Conservation (phyloP, 805 yeast genomes). For the Lipomyces kockii region DNA sequence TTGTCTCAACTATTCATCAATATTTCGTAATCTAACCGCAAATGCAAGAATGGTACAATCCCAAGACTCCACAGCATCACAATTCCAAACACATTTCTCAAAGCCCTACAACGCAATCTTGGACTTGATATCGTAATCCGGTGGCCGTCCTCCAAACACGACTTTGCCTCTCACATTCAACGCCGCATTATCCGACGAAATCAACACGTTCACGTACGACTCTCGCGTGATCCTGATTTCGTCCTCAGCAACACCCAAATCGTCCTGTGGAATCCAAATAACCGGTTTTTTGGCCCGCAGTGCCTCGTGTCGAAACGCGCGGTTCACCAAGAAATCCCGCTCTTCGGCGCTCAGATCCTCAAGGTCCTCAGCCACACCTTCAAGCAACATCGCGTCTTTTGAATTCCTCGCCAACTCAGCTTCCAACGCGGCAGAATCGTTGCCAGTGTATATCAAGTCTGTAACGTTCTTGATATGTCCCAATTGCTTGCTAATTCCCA, state of each 20-base stretch:
- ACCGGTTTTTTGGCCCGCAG: slow-evolving; percentile 42
- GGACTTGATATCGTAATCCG: slow-evolving; percentile 39
- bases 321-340: slow-evolving; percentile 38
- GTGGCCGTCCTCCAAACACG: slow-evolving; percentile 38
- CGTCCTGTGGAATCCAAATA: slow-evolving; percentile 54
- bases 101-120: slow-evolving; percentile 34
- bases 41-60: background rate
- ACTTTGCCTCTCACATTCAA: slow-evolving; percentile 39
- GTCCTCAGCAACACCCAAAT: slow-evolving; percentile 46
- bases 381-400: slow-evolving; percentile 36
- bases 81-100: background rate
- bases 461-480: slow-evolving; percentile 20
- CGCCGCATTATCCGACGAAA: slow-evolving; percentile 42
- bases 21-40: background rate
- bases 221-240: slow-evolving; percentile 42
- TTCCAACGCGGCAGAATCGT: slow-evolving; percentile 19
- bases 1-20: background rate
- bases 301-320: slow-evolving; percentile 45
- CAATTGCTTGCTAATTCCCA: slow-evolving; percentile 15
- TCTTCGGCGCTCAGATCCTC: slow-evolving; percentile 38
- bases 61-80: background rate
- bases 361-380: slow-evolving; percentile 41
- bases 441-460: slow-evolving; percentile 31
- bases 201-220: slow-evolving; percentile 39
- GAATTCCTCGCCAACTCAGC: slow-evolving; percentile 28